These are phyloP conservation scores for Gentiana dahurica DNA, from an alignment of 257 asterid species.

Conservation along the genomic window DNA sequence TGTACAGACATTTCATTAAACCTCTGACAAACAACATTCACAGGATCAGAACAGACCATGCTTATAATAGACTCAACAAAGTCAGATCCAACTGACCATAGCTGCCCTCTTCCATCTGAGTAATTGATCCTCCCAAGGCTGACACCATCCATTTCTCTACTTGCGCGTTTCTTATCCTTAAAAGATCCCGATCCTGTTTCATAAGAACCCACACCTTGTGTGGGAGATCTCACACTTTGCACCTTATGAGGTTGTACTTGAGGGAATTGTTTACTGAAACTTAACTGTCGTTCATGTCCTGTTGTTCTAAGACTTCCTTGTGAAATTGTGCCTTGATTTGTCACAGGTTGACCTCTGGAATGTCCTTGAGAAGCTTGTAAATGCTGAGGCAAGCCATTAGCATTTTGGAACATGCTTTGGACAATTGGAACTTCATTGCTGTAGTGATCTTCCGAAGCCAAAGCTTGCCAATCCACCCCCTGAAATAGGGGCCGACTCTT, in stretches of 20 bases:
- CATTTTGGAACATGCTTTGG: constrained; percentile 43
- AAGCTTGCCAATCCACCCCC: constrained; percentile 95
- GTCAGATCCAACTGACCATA: constrained; percentile 45
- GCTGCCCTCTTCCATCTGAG: constrained; percentile 44
- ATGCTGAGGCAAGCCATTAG: constrained; percentile 37
- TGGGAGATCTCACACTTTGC: constrained; percentile 22
- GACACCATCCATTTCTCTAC: constrained; percentile 42
- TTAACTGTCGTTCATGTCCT: constrained; percentile 50
- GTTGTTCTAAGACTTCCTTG: constrained; percentile 48
- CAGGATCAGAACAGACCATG: constrained; percentile 75
- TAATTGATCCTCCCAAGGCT: constrained; percentile 28
- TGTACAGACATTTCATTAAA: constrained; percentile 51
- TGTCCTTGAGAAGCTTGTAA: constrained; percentile 50
- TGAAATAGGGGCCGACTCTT: constrained; percentile 86
- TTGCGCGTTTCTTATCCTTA: constrained; percentile 35
- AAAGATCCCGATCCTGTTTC: constrained; percentile 48
- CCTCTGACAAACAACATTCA: constrained; percentile 43
- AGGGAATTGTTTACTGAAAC: constrained; percentile 34
- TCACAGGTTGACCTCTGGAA: constrained; percentile 41
- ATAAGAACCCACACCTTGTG: constrained; percentile 44
- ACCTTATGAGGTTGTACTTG: constrained; percentile 21
- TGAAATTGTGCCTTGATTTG: constrained; percentile 23
- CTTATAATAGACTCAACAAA: constrained; percentile 67
- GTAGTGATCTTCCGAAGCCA: constrained; percentile 63
- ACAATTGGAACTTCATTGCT: constrained; percentile 42